Evolutionary conservation across 495 filamentous ascomycete genomes (phyloP).

Genomic region (Aspergillus sclerotioniger): DNA sequence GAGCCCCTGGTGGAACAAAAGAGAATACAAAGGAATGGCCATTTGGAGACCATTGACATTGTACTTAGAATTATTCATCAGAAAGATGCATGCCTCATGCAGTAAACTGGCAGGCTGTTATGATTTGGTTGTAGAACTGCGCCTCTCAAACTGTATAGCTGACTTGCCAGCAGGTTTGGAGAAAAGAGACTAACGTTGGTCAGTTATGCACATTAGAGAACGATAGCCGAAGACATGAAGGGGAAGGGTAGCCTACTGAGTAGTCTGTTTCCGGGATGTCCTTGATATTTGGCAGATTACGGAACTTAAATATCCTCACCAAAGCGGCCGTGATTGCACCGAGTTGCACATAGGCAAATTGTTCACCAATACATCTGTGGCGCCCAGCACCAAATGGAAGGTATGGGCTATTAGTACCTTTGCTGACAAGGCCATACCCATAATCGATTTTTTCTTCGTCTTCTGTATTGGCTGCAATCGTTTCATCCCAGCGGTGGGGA

Average conservation of each 20-base stretch:
- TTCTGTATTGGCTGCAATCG: constrained; percentile 24
- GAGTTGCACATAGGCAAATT: constrained; percentile 56
- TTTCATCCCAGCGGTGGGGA: constrained; percentile 52
- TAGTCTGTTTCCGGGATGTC: constrained; percentile 50
- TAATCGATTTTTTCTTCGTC: constrained; percentile 49
- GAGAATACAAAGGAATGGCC: background rate
- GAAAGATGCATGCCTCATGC: background rate
- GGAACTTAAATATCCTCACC: constrained; percentile 47
- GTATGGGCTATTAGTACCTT: constrained; percentile 55
- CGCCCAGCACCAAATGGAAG: constrained; percentile 56
- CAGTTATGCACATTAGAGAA: constrained; percentile 7
- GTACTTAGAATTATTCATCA: background rate
- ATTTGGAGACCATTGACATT: background rate
- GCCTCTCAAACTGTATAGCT: constrained; percentile 43
- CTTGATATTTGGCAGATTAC: constrained; percentile 27
- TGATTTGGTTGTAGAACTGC: constrained; percentile 26
- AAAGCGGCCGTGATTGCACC: constrained; percentile 46
- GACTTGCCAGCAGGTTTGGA: constrained; percentile 48
- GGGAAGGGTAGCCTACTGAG: constrained; percentile 32
- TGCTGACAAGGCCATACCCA: constrained; percentile 47
- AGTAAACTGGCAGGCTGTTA: constrained; percentile 16
- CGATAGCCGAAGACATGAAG: background rate
- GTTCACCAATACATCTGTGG: constrained; percentile 57
- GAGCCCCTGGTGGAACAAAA: background rate
- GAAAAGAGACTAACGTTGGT: constrained; percentile 44